Conservation (phyloP, 768 basidiomycete genomes). For the Trametes cubensis region DNA sequence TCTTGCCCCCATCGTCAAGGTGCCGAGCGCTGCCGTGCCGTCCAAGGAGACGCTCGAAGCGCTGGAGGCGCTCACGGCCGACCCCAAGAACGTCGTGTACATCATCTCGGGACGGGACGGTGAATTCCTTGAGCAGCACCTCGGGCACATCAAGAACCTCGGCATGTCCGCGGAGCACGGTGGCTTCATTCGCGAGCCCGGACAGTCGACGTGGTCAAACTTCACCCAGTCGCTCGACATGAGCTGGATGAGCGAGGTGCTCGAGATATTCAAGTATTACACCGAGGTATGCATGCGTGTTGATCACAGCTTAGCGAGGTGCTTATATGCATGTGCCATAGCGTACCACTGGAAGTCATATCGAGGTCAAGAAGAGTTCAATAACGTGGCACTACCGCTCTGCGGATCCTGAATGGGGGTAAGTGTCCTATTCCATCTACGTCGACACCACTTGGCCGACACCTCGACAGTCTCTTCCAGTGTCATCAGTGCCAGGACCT, state of each 20-base stretch:
- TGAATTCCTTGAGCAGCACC: slow-evolving; percentile 87
- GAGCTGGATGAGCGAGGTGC: slow-evolving; percentile 96
- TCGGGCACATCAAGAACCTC: slow-evolving; percentile 79
- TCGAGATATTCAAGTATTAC: slow-evolving; percentile 95
- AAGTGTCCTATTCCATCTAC: slow-evolving; percentile 40
- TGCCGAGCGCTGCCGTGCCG: slow-evolving; percentile 84
- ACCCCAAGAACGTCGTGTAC: slow-evolving; percentile 91
- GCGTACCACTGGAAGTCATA: slow-evolving; percentile 93
- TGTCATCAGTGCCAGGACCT: slow-evolving; percentile 96
- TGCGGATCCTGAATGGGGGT: slow-evolving; percentile 96
- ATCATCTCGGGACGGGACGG: slow-evolving; percentile 97
- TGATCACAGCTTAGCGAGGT: neutral
- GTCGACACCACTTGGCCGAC: too few relatives aligned
- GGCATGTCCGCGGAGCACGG: slow-evolving; percentile 98
- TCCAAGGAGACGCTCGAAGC: slow-evolving; percentile 73
- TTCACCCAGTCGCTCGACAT: slow-evolving; percentile 94
- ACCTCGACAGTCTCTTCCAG: slow-evolving; percentile 82
- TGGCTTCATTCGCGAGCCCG: slow-evolving; percentile 82
- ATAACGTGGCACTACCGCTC: slow-evolving; percentile 98
- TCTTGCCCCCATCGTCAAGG: slow-evolving; percentile 94
- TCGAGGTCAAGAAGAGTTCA: slow-evolving; percentile 96
- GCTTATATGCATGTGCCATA: slow-evolving; percentile 30
- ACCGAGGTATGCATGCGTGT: slow-evolving; percentile 68
- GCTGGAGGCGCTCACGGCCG: slow-evolving; percentile 68
- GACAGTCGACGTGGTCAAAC: slow-evolving; percentile 71